Evolutionary conservation across 2,329 filamentous ascomycete species (phyloP).

Genomic region (Hymenoscyphus repandus): DNA sequence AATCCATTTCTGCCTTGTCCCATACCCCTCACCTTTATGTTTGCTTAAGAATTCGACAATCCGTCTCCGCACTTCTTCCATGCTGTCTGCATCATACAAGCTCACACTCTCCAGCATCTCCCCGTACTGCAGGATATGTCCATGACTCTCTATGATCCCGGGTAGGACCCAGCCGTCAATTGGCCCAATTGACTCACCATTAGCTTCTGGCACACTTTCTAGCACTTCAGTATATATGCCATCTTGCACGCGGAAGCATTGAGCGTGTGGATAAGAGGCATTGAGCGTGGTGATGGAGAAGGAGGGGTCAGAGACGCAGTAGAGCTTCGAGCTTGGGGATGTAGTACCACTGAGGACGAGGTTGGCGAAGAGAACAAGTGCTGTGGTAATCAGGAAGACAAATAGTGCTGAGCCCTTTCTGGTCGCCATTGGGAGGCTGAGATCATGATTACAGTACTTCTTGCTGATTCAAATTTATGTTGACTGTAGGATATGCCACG

Average conservation of each 20-base stretch:
- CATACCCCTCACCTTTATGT: constrained; percentile 45
- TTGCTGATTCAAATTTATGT: too few relatives aligned
- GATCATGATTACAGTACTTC: too few relatives aligned
- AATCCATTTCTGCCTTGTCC: constrained; percentile 51
- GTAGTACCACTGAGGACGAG: constrained; percentile 1
- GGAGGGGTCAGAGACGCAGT: constrained; percentile 22
- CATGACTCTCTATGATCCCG: constrained; percentile 67
- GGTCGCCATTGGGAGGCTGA: background rate
- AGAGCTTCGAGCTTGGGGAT: constrained; percentile 15
- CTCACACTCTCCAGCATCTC: constrained; percentile 63
- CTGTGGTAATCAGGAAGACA: background rate
- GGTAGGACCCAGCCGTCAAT: constrained; percentile 54
- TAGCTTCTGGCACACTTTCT: constrained; percentile 25
- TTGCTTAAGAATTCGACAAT: constrained; percentile 45
- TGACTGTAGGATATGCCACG: too few relatives aligned
- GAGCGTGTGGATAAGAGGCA: constrained; percentile 33
- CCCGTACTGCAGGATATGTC: constrained; percentile 60
- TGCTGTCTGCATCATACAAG: constrained; percentile 53
- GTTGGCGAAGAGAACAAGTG: constrained; percentile 9
- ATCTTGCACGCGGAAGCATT: constrained; percentile 51
- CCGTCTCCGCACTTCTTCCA: constrained; percentile 48
- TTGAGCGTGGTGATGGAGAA: constrained; percentile 40
- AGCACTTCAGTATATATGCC: constrained; percentile 49
- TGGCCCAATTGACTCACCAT: constrained; percentile 30
- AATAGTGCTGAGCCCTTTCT: background rate